These are phyloP conservation scores for Nitzschia sp. DNA, from an alignment of 108 stramenopile species.

Conservation along the genomic window DNA sequence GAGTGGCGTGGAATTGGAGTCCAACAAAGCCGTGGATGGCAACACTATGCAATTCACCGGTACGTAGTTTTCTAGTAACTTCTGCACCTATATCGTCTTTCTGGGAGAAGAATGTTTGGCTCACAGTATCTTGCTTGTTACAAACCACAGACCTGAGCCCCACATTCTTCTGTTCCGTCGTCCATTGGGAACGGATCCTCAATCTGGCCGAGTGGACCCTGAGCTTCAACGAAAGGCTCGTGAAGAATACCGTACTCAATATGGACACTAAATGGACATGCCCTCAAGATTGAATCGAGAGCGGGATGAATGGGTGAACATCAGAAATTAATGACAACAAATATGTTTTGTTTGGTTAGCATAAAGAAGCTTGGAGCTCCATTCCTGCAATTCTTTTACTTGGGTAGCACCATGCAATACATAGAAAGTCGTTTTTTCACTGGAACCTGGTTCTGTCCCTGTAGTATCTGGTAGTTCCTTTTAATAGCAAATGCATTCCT, in stretches of 20 bases:
- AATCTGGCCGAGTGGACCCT: constrained; percentile 85
- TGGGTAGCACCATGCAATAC: too few relatives aligned
- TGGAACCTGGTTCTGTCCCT: too few relatives aligned
- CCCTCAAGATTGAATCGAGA: too few relatives aligned
- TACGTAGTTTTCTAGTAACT: constrained; percentile 22
- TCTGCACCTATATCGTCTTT: background rate
- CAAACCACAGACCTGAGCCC: constrained; percentile 84
- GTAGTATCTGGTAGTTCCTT: too few relatives aligned
- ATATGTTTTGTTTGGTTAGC: too few relatives aligned
- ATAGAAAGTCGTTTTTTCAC: too few relatives aligned
- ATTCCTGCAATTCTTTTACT: too few relatives aligned
- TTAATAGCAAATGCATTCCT: too few relatives aligned
- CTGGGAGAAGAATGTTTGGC: too few relatives aligned
- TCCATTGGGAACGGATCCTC: constrained; percentile 96
- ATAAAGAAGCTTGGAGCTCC: too few relatives aligned
- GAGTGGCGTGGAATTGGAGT: constrained; percentile 97
- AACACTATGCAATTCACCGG: constrained; percentile 98
- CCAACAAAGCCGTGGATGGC: constrained; percentile 98
- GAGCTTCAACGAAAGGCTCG: constrained; percentile 78
- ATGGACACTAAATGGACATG: constrained; percentile 31
- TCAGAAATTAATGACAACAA: too few relatives aligned
- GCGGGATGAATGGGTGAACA: too few relatives aligned
- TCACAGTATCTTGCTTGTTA: background rate
- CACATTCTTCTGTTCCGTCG: constrained; percentile 98
- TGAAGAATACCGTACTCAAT: constrained; percentile 86